Evolutionary conservation across 1,284 basidiomycete genomes (phyloP), one percentile per base, ranked within the genome.

Genomic region (Boletus smithii): DNA sequence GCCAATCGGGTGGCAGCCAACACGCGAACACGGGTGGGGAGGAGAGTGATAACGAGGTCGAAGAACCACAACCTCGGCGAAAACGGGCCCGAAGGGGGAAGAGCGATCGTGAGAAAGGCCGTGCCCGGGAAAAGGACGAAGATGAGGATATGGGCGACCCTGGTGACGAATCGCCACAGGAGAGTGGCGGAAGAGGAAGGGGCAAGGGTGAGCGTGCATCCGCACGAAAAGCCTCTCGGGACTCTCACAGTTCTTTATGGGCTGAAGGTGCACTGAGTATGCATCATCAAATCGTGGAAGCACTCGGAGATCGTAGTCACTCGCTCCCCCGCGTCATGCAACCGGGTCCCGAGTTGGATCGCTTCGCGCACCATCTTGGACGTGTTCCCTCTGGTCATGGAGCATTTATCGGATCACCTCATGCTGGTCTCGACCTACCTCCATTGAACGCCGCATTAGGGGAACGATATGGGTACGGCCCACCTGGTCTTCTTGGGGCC

Each of bases 351-450:
- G 63, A 56, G 39, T 45, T 66, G 46, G 68, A 68, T 35, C 65
- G 59, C 31, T 67, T 65, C 27, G 61, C 63, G 3, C 67, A 60
- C 42, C 62, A 58, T 33, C 59, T 68, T 36, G 65, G 67, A n/a
- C 67, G 63, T 24, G 64, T 68, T 46, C 63, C 61, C 30, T 66
- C 67, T 17, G 64, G 59, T 23, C 66, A 69, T 47, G 62, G 62
- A 33, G 62, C 57, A 13, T 69, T 56, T 53, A 65, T 55, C 44
- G 65, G 49, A 29, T 58, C 65, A 5, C 63, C 68, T 34, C 73
- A 77, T 44, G 70, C 74, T 11, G 77, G 75, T 29, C 79, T 81
- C 54, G 80, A 83, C 50, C 67, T 83, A 26, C 83, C 81, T 7
- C 77, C 81, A 5, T 67, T 83, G 49, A 76, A 73, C 48, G 74